phyloP scores from a whole-genome alignment of 2,329 filamentous ascomycete genomes.

The Thermomyces lanuginosus region DNA sequence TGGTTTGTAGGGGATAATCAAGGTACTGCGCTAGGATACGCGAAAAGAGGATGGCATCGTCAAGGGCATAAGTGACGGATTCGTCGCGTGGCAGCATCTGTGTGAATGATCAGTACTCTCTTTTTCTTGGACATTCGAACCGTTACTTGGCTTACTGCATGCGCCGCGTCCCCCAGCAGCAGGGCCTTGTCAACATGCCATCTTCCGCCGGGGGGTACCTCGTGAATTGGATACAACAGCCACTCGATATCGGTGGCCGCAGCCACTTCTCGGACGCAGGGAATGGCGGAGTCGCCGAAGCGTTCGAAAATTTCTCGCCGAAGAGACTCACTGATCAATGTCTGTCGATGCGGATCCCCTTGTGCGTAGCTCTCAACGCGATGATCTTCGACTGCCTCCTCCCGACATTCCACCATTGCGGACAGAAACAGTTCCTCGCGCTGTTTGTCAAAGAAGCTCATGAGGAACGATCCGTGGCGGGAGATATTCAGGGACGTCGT shows the following conservation, averaged over 20 bases:
- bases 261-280: conserved; percentile 22
- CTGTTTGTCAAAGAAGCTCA: conserved; percentile 23
- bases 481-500: conserved; percentile 25
- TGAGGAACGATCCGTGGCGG: conserved; percentile 22
- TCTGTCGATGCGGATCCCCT: conserved; percentile 18
- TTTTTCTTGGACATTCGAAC: neutral
- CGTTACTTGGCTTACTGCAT: conserved; percentile 24
- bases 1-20: conserved; percentile 15
- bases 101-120: conserved; percentile 5
- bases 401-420: conserved; percentile 23
- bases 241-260: conserved; percentile 17
- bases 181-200: conserved; percentile 28
- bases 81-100: conserved; percentile 34
- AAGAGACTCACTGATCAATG: conserved; percentile 19
- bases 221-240: conserved; percentile 31
- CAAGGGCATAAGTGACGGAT: conserved; percentile 29
- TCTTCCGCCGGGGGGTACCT: conserved; percentile 20
- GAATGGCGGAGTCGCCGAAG: conserved; percentile 20
- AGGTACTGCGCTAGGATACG: conserved; percentile 21
- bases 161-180: conserved; percentile 32
- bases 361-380: conserved; percentile 13
- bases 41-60: conserved; percentile 30
- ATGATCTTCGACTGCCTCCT: conserved; percentile 12
- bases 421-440: conserved; percentile 24
- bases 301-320: conserved; percentile 20